A percentile compares a stretch with the other conserved stretches of the same genome.
These are phyloP conservation scores for Zea mays DNA, from an alignment of 176 grass and related monocot species.

Conservation along the genomic window DNA sequence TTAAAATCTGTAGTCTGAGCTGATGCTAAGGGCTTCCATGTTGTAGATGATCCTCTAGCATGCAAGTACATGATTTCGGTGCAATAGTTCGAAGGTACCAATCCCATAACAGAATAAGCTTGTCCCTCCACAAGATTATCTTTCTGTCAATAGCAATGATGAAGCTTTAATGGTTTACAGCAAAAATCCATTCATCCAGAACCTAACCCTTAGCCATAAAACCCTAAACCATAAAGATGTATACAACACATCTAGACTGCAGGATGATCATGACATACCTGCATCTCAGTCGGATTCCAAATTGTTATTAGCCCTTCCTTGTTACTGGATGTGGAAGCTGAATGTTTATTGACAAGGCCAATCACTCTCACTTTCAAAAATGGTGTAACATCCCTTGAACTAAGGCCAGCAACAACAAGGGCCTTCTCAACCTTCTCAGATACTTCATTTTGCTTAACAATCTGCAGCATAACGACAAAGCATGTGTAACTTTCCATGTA, in stretches of 20 bases:
- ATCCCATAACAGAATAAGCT: slow-evolving; percentile 74
- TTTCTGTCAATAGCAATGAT: slow-evolving; percentile 60
- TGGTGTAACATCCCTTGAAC: slow-evolving; percentile 74
- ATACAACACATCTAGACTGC: neutral
- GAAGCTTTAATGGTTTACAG: slow-evolving; percentile 25
- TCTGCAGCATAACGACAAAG: slow-evolving; percentile 46
- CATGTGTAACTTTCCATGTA: slow-evolving; percentile 18
- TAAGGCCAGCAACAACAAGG: slow-evolving; percentile 66
- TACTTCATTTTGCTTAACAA: slow-evolving; percentile 55
- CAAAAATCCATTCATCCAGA: neutral
- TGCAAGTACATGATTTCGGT: slow-evolving; percentile 63
- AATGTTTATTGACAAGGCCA: slow-evolving; percentile 59
- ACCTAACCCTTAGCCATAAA: neutral
- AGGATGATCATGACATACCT: slow-evolving; percentile 49
- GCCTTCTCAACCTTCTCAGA: slow-evolving; percentile 76
- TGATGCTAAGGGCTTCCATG: slow-evolving; percentile 63
- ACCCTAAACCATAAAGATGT: slow-evolving; percentile 10
- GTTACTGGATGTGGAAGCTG: slow-evolving; percentile 38
- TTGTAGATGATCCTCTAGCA: slow-evolving; percentile 74
- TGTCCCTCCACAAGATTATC: slow-evolving; percentile 78
- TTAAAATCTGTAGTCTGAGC: slow-evolving; percentile 63
- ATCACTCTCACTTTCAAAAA: slow-evolving; percentile 85
- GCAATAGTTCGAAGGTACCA: slow-evolving; percentile 55
- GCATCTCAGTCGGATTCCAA: slow-evolving; percentile 86
- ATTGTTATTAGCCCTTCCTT: slow-evolving; percentile 86